These are phyloP conservation scores for Amaranthus palmeri DNA, from an alignment of 148 eudicot species.

Conservation along the genomic window DNA sequence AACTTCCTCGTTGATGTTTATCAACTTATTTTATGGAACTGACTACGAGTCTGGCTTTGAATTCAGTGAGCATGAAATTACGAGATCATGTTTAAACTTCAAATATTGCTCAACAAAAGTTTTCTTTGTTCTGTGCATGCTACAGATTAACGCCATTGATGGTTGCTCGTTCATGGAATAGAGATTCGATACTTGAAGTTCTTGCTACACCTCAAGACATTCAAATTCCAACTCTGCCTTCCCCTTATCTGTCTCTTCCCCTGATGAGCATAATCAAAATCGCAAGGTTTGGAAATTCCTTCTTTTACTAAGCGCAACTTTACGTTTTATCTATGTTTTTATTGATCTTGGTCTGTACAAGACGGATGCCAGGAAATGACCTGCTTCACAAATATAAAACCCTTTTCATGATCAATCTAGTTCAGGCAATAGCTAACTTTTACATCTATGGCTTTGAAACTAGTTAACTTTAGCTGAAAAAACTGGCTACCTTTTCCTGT, in stretches of 20 bases:
- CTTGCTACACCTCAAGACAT: conserved; percentile 24
- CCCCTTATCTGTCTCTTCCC: conserved; percentile 37
- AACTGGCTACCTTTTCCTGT: too few relatives aligned
- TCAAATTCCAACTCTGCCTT: conserved; percentile 20
- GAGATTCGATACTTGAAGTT: conserved; percentile 32
- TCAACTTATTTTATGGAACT: neutral
- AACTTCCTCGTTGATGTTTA: neutral
- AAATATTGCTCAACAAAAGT: neutral
- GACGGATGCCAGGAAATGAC: neutral
- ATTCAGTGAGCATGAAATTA: too few relatives aligned
- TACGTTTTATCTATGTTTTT: neutral
- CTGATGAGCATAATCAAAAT: conserved; percentile 41
- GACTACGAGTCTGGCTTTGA: neutral
- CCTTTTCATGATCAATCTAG: neutral
- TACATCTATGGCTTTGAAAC: neutral
- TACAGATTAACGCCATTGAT: conserved; percentile 38
- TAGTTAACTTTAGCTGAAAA: too few relatives aligned
- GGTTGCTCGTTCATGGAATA: conserved; percentile 44
- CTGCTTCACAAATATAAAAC: neutral
- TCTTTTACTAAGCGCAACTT: neutral
- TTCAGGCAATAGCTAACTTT: neutral
- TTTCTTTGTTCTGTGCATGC: conserved; percentile 3
- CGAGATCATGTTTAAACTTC: neutral
- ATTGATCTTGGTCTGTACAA: neutral
- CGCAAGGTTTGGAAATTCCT: conserved; percentile 30